Percentiles rank a stretch among this genome's conserved stretches.
These are phyloP conservation scores for Aspergillus bombycis DNA, from an alignment of 2,329 filamentous ascomycete species.

Conservation along the genomic window DNA sequence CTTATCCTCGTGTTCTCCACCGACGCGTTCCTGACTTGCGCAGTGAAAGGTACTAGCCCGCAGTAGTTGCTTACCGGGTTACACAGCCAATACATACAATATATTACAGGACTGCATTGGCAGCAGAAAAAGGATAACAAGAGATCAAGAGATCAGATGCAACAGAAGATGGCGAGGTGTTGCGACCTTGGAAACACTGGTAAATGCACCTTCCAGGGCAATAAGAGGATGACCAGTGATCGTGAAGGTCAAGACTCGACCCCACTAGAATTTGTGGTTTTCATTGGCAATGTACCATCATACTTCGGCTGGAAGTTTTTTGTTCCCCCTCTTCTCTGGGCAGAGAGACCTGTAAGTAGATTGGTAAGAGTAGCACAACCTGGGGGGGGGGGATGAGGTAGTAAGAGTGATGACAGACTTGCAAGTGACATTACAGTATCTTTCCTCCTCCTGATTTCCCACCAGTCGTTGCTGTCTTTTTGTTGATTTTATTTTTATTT, in stretches of 20 bases:
- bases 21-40: conserved; percentile 34
- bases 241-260: conserved; percentile 4
- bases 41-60: conserved; percentile 16
- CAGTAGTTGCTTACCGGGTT: conserved; percentile 12
- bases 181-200: conserved; percentile 6
- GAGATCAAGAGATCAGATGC: conserved; percentile 3
- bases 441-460: conserved; percentile 1
- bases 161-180: background rate
- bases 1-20: conserved; percentile 28
- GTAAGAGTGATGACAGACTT: background rate
- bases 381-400: background rate
- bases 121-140: background rate
- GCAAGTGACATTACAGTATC: conserved; percentile 12
- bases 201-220: background rate
- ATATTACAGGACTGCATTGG: conserved; percentile 4
- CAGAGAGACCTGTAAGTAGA: background rate
- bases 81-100: conserved; percentile 3
- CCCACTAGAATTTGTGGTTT: conserved; percentile 10
- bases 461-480: background rate
- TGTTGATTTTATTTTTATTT: background rate
- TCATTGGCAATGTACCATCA: conserved; percentile 15
- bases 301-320: conserved; percentile 14
- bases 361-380: conserved; percentile 1
- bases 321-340: conserved; percentile 3
- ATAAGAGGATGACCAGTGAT: background rate